A percentile compares a stretch with the other conserved stretches of the same genome.
Evolutionary conservation across 1,139 yeast genomes (phyloP).

Genomic region (Hyphopichia burtonii): DNA sequence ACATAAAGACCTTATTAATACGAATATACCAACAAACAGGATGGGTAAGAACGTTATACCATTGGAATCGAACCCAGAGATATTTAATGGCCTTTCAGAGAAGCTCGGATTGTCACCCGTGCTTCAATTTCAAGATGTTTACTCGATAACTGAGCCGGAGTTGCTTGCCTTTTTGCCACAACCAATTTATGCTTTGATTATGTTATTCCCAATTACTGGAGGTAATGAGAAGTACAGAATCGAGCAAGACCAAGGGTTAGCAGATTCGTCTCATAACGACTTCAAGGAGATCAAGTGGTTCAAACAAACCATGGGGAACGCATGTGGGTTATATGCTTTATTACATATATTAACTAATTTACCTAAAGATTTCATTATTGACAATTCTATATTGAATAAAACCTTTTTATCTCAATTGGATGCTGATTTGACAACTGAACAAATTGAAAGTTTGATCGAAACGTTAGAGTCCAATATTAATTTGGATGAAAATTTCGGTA

Average conservation of each 20-base stretch:
- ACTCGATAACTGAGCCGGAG: constrained; percentile 78
- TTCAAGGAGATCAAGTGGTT: constrained; percentile 55
- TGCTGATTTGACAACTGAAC: constrained; percentile 26
- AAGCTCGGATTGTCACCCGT: constrained; percentile 65
- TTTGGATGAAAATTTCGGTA: constrained; percentile 59
- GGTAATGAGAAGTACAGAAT: constrained; percentile 54
- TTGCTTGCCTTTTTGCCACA: constrained; percentile 75
- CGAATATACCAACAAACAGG: background rate
- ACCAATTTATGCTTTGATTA: constrained; percentile 71
- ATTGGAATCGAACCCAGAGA: constrained; percentile 84
- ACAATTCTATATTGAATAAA: constrained; percentile 31
- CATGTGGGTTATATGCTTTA: constrained; percentile 91
- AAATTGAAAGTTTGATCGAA: constrained; percentile 50
- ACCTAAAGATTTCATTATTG: constrained; percentile 42
- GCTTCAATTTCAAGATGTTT: constrained; percentile 74
- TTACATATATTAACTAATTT: constrained; percentile 74
- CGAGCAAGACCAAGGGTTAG: constrained; percentile 25
- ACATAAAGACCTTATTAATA: background rate
- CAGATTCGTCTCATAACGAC: constrained; percentile 16
- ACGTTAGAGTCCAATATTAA: constrained; percentile 45
- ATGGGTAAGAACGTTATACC: constrained; percentile 61
- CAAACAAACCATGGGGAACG: constrained; percentile 81
- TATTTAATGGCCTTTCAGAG: constrained; percentile 71
- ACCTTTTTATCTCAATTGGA: constrained; percentile 22
- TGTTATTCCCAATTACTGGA: constrained; percentile 77